These are phyloP conservation scores for Rhizopus arrhizus DNA, from an alignment of 371 early-diverging fungal genomes.

Conservation along the genomic window DNA sequence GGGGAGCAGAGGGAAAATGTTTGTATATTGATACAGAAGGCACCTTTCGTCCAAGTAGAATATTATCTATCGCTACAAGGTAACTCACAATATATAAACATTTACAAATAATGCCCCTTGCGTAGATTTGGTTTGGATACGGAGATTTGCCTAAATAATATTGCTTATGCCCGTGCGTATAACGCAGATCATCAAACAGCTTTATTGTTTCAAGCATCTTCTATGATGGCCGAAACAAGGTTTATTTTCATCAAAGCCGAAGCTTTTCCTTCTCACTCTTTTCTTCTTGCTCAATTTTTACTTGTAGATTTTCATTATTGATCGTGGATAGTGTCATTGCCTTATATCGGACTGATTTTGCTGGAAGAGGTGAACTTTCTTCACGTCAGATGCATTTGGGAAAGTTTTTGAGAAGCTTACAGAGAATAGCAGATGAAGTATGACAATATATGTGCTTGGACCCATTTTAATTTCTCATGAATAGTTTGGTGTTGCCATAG, in stretches of 20 bases:
- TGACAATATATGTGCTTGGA: neutral
- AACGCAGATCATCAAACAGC: slow-evolving; percentile 98
- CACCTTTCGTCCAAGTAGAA: slow-evolving; percentile 96
- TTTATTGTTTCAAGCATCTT: slow-evolving; percentile 90
- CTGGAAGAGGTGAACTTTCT: slow-evolving; percentile 97
- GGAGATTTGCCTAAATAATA: slow-evolving; percentile 92
- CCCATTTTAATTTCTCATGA: neutral
- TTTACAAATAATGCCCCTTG: neutral
- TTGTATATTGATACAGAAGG: slow-evolving; percentile 99
- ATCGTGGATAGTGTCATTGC: slow-evolving; percentile 98
- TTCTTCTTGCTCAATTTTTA: neutral
- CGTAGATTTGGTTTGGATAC: slow-evolving; percentile 78
- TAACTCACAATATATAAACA: slow-evolving; percentile 1
- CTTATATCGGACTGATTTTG: slow-evolving; percentile 97
- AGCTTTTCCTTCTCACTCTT: neutral
- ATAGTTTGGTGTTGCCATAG: slow-evolving; percentile 54
- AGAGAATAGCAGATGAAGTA: slow-evolving; percentile 97
- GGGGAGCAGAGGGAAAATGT: slow-evolving; percentile 97
- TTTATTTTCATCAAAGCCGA: neutral
- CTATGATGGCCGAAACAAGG: slow-evolving; percentile 94
- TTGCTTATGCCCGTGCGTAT: slow-evolving; percentile 96
- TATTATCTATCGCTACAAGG: slow-evolving; percentile 91
- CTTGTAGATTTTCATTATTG: slow-evolving; percentile 75
- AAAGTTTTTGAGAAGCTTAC: slow-evolving; percentile 86
- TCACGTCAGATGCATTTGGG: slow-evolving; percentile 98